These are phyloP conservation scores for Rhodotorula sp. DNA, from an alignment of 1,284 basidiomycete species.

Conservation along the genomic window DNA sequence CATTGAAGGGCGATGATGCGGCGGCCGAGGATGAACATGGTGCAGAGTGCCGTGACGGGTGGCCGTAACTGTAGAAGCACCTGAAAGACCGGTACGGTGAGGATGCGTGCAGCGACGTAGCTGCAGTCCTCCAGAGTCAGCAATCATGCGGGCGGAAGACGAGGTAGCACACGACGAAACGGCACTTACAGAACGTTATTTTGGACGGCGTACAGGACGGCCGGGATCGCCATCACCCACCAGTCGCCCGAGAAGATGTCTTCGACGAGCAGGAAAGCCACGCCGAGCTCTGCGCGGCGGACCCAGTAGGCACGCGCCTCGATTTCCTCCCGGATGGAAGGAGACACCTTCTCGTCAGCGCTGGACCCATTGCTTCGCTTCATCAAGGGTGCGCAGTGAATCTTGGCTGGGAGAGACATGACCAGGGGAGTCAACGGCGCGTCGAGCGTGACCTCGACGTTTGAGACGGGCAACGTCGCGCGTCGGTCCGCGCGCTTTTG, in stretches of 20 bases:
- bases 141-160: background rate
- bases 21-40: slow-evolving; percentile 49
- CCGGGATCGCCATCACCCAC: slow-evolving; percentile 44
- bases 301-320: slow-evolving; percentile 13
- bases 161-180: background rate
- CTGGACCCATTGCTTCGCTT: background rate
- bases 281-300: slow-evolving; percentile 24
- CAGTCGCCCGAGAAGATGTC: slow-evolving; percentile 42
- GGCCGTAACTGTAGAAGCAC: slow-evolving; percentile 52
- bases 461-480: background rate
- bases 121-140: slow-evolving; percentile 1
- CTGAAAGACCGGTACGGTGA: slow-evolving; percentile 50
- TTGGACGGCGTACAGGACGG: slow-evolving; percentile 48
- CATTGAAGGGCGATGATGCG: slow-evolving; percentile 47
- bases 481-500: no score
- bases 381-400: background rate
- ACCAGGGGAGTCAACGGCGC: background rate
- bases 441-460: background rate
- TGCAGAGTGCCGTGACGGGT: slow-evolving; percentile 49
- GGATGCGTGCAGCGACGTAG: slow-evolving; percentile 49
- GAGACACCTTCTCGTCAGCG: background rate
- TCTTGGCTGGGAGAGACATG: background rate
- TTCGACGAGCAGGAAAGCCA: slow-evolving; percentile 27
- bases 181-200: slow-evolving; percentile 45
- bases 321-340: no score